Evolutionary conservation across 306 rosid species (phyloP).

Genomic region (Corylus americana): DNA sequence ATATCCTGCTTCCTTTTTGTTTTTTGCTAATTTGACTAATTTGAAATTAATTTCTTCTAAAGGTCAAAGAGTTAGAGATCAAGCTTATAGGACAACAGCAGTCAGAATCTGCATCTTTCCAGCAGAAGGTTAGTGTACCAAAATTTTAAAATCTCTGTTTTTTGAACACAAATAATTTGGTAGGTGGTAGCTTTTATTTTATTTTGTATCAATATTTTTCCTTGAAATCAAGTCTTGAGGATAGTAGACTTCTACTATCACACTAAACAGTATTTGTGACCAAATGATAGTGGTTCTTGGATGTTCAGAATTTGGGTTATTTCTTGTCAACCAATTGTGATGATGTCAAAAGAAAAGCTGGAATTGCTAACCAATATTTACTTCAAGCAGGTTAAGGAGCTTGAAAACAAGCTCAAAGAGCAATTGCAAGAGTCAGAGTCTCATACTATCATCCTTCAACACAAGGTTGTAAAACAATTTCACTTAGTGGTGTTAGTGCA

Average conservation of each 20-base stretch:
- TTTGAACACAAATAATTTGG: not conserved
- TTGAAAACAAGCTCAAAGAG: slow-evolving; percentile 61
- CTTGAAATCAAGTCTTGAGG: not conserved
- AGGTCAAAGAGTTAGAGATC: slow-evolving; percentile 80
- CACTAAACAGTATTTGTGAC: not conserved
- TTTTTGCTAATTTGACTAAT: slow-evolving; percentile 26
- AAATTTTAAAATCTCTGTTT: not conserved
- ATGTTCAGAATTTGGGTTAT: not conserved
- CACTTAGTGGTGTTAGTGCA: not conserved
- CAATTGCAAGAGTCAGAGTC: slow-evolving; percentile 64
- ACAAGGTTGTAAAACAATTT: slow-evolving; percentile 54
- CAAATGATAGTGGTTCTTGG: not conserved
- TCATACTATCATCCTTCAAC: slow-evolving; percentile 54
- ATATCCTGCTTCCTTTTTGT: not conserved
- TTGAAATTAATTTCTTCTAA: slow-evolving; percentile 19
- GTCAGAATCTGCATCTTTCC: slow-evolving; percentile 53
- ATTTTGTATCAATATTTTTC: not conserved
- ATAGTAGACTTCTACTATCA: not conserved
- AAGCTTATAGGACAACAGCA: slow-evolving; percentile 61
- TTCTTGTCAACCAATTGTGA: slow-evolving; percentile 7
- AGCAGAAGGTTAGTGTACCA: slow-evolving; percentile 57
- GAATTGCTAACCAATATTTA: slow-evolving; percentile 5
- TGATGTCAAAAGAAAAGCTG: slow-evolving; percentile 6
- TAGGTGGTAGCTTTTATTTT: not conserved
- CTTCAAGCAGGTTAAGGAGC: slow-evolving; percentile 64